These are phyloP conservation scores for Holtermannia corniformis DNA, from an alignment of 768 basidiomycete genomes.

Conservation along the genomic window DNA sequence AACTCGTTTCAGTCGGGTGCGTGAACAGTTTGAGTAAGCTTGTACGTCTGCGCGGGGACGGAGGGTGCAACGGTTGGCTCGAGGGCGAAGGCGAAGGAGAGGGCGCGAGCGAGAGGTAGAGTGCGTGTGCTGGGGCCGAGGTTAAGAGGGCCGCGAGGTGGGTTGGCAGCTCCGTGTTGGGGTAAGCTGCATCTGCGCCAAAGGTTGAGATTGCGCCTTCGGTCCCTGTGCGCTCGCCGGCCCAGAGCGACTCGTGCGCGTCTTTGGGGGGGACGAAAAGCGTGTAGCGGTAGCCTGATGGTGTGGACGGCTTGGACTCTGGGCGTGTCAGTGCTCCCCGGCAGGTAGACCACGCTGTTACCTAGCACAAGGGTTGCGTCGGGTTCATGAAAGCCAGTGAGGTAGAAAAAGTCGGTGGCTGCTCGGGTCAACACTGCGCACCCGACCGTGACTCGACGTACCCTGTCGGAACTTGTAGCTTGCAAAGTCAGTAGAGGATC, in stretches of 20 bases:
- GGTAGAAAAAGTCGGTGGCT: conserved; percentile 52
- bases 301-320: conserved; percentile 59
- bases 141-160: conserved; percentile 53
- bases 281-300: conserved; percentile 75
- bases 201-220: conserved; percentile 60
- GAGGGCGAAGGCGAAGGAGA: conserved; percentile 32
- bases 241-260: conserved; percentile 75
- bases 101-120: conserved; percentile 47
- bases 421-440: background rate
- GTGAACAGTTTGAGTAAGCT: conserved; percentile 49
- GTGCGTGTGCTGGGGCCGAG: conserved; percentile 21
- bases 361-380: conserved; percentile 80
- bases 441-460: conserved; percentile 5
- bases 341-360: conserved; percentile 37
- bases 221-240: conserved; percentile 69
- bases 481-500: conserved; percentile 3
- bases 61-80: conserved; percentile 31
- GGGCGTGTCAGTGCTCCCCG: background rate
- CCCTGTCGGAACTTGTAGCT: conserved; percentile 92
- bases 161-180: conserved; percentile 34
- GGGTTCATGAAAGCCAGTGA: conserved; percentile 92
- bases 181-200: conserved; percentile 55
- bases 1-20: conserved; percentile 17
- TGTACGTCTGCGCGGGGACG: conserved; percentile 47
- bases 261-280: conserved; percentile 73